Base-by-base conservation (phyloP, 2,329 filamentous ascomycete species). In the Whalleya microplaca region DNA sequence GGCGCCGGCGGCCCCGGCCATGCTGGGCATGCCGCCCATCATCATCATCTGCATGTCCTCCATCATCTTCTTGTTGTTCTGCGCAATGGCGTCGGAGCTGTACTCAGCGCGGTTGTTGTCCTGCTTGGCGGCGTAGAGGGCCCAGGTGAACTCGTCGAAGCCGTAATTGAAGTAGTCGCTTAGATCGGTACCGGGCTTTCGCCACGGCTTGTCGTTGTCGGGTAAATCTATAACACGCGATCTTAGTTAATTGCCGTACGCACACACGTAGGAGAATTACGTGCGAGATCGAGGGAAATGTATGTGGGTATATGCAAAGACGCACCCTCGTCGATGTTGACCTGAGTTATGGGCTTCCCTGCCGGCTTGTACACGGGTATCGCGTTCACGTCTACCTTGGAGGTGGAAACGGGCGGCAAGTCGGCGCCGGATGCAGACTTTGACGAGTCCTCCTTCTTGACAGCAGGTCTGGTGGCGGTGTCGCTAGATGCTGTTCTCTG, bases 101-200 rank as follows among this genome's bases (percentile, higher is more conserved):
- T 92, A 91, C 65, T 94, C 91, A 63, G 85, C 85, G 18, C 90
- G 85, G 68, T 97, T 81, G 21, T 80, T 81, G 64, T 95, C 87
- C 73, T 98, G 95, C 70, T 96, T 96, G 57, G 92, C 81, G 29
- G 93, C 92, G 73, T 99, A 99, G 51, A 93, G 84, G 5, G 93
- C 90, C 95, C 95, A 99, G 1, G 93, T 96, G 75, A 97, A 98
- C 75, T 98, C 94, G 76, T 98, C 94, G 71, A 98, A 98, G 56
- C 94, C 94, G 75, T 98, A 98, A 79, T 98, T 98, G 84, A 98
- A 98, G 77, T 96, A 98, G 73, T 99, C 95, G 57, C 90, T 95
- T 52, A 96, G 86, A 69, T 99, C 95, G 10, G 94, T 93, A 45
- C 95, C 95, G 0, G 95, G 95, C 63, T 93, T 88, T 44, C 95